phyloP scores from a whole-genome alignment of 2,329 filamentous ascomycete genomes.

The Pseudogymnoascus sp. region DNA sequence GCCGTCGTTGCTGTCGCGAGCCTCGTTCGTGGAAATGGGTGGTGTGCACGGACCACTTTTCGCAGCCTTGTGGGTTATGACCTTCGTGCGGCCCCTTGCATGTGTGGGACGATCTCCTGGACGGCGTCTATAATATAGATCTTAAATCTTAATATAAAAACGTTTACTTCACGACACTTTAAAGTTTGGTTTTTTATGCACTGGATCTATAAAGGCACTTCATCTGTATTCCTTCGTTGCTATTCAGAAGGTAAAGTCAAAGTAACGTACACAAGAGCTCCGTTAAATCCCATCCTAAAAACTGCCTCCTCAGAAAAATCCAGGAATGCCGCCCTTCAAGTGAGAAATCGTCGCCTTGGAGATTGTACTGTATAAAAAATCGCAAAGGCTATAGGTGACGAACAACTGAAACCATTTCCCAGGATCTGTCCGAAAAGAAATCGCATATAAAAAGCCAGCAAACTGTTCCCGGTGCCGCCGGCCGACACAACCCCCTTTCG shows the following conservation, averaged over 20 bases:
- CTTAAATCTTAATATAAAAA: not conserved
- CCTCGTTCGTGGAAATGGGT: slow-evolving; percentile 2
- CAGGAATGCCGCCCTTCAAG: not conserved
- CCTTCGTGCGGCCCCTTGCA: not conserved
- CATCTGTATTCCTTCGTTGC: not conserved
- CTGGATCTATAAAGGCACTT: not conserved
- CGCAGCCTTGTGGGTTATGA: not conserved
- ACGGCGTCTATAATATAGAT: not conserved
- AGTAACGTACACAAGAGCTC: not conserved
- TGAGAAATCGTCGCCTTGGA: not conserved
- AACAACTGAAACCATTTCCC: not conserved
- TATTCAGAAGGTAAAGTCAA: not conserved
- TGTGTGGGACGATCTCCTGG: not conserved
- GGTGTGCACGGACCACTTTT: not conserved
- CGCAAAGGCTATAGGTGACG: not conserved
- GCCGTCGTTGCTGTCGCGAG: not conserved
- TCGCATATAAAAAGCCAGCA: not conserved
- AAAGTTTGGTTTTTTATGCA: not conserved
- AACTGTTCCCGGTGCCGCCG: not conserved
- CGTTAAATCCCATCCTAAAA: not conserved
- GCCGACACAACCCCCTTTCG: not conserved
- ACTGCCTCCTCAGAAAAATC: not conserved
- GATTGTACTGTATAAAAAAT: not conserved
- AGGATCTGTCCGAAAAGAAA: not conserved
- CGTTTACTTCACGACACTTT: not conserved